phyloP scores from a whole-genome alignment of 225 moss, liverwort and hornwort species.

The Sphagnum contortum region DNA sequence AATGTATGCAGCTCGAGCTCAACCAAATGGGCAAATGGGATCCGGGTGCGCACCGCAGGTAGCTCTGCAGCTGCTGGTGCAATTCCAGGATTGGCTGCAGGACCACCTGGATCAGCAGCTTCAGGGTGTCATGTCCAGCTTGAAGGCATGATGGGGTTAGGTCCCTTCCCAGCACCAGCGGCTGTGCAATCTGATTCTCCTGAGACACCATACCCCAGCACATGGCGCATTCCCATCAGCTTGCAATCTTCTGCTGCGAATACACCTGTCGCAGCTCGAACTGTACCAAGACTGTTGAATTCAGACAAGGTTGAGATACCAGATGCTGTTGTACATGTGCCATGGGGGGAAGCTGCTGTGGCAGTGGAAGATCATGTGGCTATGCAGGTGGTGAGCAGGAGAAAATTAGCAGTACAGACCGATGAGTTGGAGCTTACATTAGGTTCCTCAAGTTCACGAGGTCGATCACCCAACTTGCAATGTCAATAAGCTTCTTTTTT shows the following conservation, averaged over 20 bases:
- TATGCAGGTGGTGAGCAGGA: slow-evolving; percentile 49
- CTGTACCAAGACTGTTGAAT: slow-evolving; percentile 30
- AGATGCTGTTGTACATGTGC: slow-evolving; percentile 36
- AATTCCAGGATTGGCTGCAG: too few species aligned
- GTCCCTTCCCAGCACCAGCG: slow-evolving; percentile 35
- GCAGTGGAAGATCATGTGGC: slow-evolving; percentile 36
- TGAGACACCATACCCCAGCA: slow-evolving; percentile 45
- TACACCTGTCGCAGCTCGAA: slow-evolving; percentile 45
- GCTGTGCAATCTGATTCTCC: slow-evolving; percentile 32
- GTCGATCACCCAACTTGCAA: too few species aligned
- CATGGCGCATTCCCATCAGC: slow-evolving; percentile 65
- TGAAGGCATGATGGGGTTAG: slow-evolving; percentile 40
- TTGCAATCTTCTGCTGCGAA: slow-evolving; percentile 26
- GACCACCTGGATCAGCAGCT: slow-evolving; percentile 24
- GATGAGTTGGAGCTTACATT: slow-evolving; percentile 83
- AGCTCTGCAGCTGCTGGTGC: slow-evolving; percentile 18
- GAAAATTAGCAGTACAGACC: slow-evolving; percentile 9
- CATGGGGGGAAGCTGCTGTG: slow-evolving; percentile 25
- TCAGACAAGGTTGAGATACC: slow-evolving; percentile 61
- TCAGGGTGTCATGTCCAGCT: slow-evolving; percentile 20
- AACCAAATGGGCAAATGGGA: slow-evolving; percentile 88
- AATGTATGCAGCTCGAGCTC: slow-evolving; percentile 53
- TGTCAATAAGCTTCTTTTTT: too few species aligned
- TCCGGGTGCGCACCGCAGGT: slow-evolving; percentile 62
- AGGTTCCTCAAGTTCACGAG: slow-evolving; percentile 42